Evolutionary conservation across 768 basidiomycete genomes (phyloP).

Genomic region (Mycena leptocephala): DNA sequence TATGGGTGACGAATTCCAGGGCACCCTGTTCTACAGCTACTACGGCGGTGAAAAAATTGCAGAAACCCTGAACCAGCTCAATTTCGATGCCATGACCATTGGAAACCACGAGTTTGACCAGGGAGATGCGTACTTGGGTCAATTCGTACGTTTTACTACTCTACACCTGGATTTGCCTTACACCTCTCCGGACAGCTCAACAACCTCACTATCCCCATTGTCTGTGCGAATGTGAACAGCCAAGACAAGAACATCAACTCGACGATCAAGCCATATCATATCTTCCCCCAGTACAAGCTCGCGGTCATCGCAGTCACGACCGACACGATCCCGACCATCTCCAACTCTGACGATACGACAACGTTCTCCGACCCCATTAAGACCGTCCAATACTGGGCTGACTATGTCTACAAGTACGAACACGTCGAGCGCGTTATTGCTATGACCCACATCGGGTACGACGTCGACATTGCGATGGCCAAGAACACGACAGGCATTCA

Average conservation of each 20-base stretch:
- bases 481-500: conserved; percentile 56
- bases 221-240: conserved; percentile 63
- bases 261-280: conserved; percentile 55
- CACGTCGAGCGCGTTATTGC: conserved; percentile 59
- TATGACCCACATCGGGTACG: conserved; percentile 65
- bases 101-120: conserved; percentile 67
- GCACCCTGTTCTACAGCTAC: conserved; percentile 62
- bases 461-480: conserved; percentile 59
- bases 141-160: conserved; percentile 40
- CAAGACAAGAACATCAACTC: conserved; percentile 50
- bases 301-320: conserved; percentile 63
- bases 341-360: conserved; percentile 56
- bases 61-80: conserved; percentile 58
- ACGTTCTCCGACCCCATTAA: conserved; percentile 57
- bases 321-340: conserved; percentile 55
- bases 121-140: conserved; percentile 56
- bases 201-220: conserved; percentile 61
- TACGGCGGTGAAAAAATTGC: conserved; percentile 62
- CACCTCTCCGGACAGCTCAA: conserved; percentile 35
- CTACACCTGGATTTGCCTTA: neutral
- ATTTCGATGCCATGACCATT: conserved; percentile 61
- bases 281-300: conserved; percentile 57
- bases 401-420: conserved; percentile 51
- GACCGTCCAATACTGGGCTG: conserved; percentile 55
- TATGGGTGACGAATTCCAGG: conserved; percentile 66